A percentile compares a stretch with the other conserved stretches of the same genome.
Evolutionary conservation across 768 basidiomycete species (phyloP).

Genomic region (Mycena pura): DNA sequence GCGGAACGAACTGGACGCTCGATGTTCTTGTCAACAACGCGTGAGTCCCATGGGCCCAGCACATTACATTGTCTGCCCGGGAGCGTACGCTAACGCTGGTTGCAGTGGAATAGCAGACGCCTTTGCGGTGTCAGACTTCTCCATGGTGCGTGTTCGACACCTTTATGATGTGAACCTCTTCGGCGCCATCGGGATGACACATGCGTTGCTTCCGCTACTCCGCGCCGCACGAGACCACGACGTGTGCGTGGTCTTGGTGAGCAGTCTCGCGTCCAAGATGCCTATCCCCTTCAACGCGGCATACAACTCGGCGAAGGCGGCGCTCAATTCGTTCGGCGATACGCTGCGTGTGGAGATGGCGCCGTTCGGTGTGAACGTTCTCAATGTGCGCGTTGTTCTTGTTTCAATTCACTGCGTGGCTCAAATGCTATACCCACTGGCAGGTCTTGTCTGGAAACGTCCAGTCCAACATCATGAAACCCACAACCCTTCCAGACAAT

Average conservation of each 20-base stretch:
- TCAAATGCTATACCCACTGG: too few relatives aligned
- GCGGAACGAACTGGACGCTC: slow-evolving; percentile 32
- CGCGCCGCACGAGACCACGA: slow-evolving; percentile 19
- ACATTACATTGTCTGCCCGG: too few relatives aligned
- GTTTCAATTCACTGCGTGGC: too few relatives aligned
- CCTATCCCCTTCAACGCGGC: slow-evolving; percentile 34
- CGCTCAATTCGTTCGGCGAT: slow-evolving; percentile 33
- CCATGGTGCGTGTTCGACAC: slow-evolving; percentile 12
- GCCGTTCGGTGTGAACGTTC: too few relatives aligned
- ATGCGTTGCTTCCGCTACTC: neutral
- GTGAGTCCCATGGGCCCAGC: too few relatives aligned
- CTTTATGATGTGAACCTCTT: slow-evolving; percentile 2
- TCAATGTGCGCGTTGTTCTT: too few relatives aligned
- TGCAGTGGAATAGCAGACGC: too few relatives aligned
- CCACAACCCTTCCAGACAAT: too few relatives aligned
- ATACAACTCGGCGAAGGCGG: slow-evolving; percentile 39
- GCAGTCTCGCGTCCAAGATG: slow-evolving; percentile 32
- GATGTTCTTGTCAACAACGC: slow-evolving; percentile 41
- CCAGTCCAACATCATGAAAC: too few relatives aligned
- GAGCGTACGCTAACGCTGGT: too few relatives aligned
- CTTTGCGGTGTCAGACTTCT: slow-evolving; percentile 27
- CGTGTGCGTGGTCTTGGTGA: slow-evolving; percentile 32
- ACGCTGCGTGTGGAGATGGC: slow-evolving; percentile 37
- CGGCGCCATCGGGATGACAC: neutral
- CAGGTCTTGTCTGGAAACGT: too few relatives aligned